Evolutionary conservation across 2,329 filamentous ascomycete genomes (phyloP).

Genomic region (Exophiala oligosperma): DNA sequence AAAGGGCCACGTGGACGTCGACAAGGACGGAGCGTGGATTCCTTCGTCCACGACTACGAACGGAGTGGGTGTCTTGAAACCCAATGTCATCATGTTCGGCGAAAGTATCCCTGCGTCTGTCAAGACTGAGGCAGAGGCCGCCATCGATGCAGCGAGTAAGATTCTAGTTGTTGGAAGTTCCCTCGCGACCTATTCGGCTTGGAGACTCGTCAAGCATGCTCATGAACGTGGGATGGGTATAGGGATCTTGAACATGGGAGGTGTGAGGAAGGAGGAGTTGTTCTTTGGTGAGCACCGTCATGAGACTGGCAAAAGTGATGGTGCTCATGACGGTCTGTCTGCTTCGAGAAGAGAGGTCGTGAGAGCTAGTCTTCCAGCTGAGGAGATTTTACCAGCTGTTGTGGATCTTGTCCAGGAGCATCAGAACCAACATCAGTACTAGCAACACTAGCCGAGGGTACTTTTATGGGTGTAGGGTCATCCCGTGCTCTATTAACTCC

Average conservation of each 20-base stretch:
- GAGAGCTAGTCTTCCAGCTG: constrained; percentile 44
- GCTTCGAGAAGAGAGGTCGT: constrained; percentile 30
- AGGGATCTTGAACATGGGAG: constrained; percentile 75
- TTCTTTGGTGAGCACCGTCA: constrained; percentile 37
- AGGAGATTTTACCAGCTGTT: constrained; percentile 44
- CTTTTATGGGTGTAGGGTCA: not conserved
- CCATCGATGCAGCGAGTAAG: constrained; percentile 73
- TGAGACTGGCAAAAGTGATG: not conserved
- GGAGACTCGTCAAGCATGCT: constrained; percentile 81
- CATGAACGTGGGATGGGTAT: constrained; percentile 81
- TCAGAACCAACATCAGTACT: too few relatives aligned
- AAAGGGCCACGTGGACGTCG: constrained; percentile 63
- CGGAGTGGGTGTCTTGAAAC: constrained; percentile 77
- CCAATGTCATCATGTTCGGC: constrained; percentile 94
- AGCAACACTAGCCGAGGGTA: too few relatives aligned
- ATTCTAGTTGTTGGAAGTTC: constrained; percentile 84
- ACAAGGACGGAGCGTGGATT: constrained; percentile 78
- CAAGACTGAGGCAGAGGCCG: constrained; percentile 74
- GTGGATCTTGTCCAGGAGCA: constrained; percentile 22
- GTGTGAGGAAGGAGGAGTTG: constrained; percentile 46
- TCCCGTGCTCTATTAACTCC: not conserved
- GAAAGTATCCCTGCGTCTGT: constrained; percentile 73
- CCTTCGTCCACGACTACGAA: constrained; percentile 32
- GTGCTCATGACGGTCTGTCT: constrained; percentile 3
- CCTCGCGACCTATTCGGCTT: constrained; percentile 92